These are phyloP conservation scores for Trichoderma afroharzianum DNA, from an alignment of 2,329 filamentous ascomycete genomes.

Conservation along the genomic window DNA sequence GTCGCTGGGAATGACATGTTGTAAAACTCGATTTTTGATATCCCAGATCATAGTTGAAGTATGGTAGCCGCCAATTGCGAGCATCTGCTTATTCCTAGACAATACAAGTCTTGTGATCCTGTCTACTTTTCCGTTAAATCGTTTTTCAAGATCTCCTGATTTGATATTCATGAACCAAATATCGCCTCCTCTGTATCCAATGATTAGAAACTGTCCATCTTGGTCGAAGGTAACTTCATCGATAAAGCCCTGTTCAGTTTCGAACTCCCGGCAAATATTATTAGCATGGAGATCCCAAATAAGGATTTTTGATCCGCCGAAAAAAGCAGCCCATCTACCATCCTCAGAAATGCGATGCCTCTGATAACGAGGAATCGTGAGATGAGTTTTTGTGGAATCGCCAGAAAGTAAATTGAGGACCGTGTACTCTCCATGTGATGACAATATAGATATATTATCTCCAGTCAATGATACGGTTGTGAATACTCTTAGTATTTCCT, in stretches of 20 bases:
- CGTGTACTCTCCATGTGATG: neutral
- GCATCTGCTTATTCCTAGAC: neutral
- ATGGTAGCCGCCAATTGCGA: too few species aligned
- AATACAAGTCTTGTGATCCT: neutral
- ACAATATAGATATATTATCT: neutral
- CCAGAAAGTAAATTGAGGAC: neutral
- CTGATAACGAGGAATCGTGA: too few species aligned
- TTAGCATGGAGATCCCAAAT: neutral
- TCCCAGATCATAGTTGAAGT: too few species aligned
- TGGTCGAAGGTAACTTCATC: neutral
- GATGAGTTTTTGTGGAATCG: too few species aligned
- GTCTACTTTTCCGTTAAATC: neutral
- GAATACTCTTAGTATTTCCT: too few species aligned
- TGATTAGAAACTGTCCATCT: neutral
- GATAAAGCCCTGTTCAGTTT: too few species aligned
- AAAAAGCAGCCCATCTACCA: neutral
- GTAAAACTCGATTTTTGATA: neutral
- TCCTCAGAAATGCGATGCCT: too few species aligned
- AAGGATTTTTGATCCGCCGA: rapidly evolving
- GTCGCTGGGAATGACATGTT: neutral
- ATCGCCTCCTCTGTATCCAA: neutral
- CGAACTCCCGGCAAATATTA: neutral
- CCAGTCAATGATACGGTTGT: too few species aligned
- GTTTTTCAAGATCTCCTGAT: neutral
- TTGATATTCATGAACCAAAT: neutral